Conservation (phyloP, 1,284 basidiomycete genomes). For the Ustilago tritici region DNA sequence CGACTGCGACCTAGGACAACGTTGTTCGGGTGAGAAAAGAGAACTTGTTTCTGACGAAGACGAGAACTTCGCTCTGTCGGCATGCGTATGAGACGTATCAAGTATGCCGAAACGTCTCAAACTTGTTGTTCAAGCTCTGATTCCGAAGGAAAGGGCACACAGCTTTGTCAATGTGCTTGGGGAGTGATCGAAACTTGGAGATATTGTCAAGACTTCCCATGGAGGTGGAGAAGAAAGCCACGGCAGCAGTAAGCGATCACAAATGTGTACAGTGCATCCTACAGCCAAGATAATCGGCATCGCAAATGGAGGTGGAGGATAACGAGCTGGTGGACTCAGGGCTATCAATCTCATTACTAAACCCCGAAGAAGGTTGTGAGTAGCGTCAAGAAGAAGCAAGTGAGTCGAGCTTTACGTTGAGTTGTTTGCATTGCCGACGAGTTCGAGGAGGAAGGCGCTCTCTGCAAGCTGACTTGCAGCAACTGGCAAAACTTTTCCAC, state of each 20-base stretch:
- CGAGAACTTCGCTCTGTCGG: too few species aligned
- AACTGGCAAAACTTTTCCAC: slow-evolving; percentile 1
- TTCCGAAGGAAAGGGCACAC: background rate
- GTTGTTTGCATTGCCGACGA: slow-evolving; percentile 2
- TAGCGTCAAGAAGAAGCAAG: background rate
- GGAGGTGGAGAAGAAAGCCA: background rate
- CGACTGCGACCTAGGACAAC: too few species aligned
- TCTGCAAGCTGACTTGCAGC: background rate
- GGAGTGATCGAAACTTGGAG: background rate
- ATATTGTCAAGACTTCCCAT: background rate
- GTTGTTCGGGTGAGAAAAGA: too few species aligned
- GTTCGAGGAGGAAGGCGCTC: background rate
- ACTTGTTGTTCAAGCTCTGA: too few species aligned
- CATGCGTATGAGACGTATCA: too few species aligned
- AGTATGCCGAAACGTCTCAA: too few species aligned
- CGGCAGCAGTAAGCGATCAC: background rate
- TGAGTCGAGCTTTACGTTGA: background rate
- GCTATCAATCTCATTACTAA: slow-evolving; percentile 3
- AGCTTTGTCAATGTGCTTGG: background rate
- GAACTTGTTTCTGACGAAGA: too few species aligned
- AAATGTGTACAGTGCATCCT: background rate
- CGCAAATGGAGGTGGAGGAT: slow-evolving; percentile 1
- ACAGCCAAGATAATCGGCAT: background rate
- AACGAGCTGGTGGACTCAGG: background rate
- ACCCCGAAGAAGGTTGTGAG: background rate